Percentiles rank a stretch among this genome's conserved stretches.
phyloP scores from a whole-genome alignment of 495 filamentous ascomycete species.

The Peziza echinospora region DNA sequence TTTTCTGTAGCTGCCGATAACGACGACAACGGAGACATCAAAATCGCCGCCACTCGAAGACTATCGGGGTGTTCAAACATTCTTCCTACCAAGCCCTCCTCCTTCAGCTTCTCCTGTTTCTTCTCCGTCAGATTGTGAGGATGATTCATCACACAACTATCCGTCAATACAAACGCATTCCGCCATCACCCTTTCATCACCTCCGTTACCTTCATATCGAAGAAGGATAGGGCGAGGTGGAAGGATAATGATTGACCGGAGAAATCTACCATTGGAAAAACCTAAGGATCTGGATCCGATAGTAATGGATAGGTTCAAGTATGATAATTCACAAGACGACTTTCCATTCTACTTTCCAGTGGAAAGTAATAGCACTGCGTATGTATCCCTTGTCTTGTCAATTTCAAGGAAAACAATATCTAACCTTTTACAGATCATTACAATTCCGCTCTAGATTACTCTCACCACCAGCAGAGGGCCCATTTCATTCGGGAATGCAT shows the following conservation, averaged over 20 bases:
- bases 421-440: constrained; percentile 8
- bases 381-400: neutral
- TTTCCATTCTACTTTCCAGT: constrained; percentile 49
- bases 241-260: constrained; percentile 63
- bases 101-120: constrained; percentile 37
- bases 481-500: neutral
- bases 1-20: constrained; percentile 9
- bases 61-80: constrained; percentile 59
- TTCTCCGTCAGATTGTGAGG: constrained; percentile 19
- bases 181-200: neutral
- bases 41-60: constrained; percentile 38
- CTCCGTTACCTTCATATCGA: constrained; percentile 37
- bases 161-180: neutral
- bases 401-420: neutral
- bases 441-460: constrained; percentile 17
- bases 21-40: constrained; percentile 7
- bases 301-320: constrained; percentile 57
- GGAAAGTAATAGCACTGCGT: constrained; percentile 29
- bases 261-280: constrained; percentile 31
- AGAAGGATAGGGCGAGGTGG: constrained; percentile 54
- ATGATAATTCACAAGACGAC: constrained; percentile 44
- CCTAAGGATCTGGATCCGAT: constrained; percentile 30
- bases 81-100: constrained; percentile 71
- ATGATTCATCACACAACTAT: neutral
- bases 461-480: constrained; percentile 14